These are phyloP conservation scores for Solioccasus polychromus DNA, from an alignment of 768 basidiomycete species.

Conservation along the genomic window DNA sequence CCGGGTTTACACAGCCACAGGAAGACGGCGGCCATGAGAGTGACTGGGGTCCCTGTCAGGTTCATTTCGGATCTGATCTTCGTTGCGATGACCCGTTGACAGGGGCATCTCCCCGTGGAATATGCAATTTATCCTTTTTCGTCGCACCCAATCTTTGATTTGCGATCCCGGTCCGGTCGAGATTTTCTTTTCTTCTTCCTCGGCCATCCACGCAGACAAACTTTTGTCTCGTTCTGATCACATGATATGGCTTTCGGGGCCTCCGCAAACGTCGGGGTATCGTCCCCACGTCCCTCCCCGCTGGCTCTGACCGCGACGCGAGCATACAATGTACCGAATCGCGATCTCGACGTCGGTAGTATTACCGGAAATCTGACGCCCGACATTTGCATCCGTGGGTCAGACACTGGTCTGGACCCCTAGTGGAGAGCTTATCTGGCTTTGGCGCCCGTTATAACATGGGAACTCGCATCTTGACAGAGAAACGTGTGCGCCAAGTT, in stretches of 20 bases:
- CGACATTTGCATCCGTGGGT: constrained; percentile 1
- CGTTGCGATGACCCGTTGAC: constrained; percentile 26
- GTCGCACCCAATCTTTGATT: no score
- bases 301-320: no score
- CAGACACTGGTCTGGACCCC: background rate
- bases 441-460: no score
- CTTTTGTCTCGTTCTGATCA: no score
- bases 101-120: constrained; percentile 33
- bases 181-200: no score
- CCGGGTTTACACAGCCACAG: constrained; percentile 19
- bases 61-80: constrained; percentile 22
- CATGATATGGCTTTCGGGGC: no score
- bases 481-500: no score
- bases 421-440: no score
- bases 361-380: background rate
- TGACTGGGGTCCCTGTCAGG: constrained; percentile 18
- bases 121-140: no score
- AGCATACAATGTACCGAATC: no score
- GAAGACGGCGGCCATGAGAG: background rate
- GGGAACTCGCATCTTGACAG: background rate
- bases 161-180: no score
- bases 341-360: background rate
- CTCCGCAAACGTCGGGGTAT: background rate
- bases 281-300: background rate
- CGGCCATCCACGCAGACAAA: no score